Evolutionary conservation across 208 protist genomes (phyloP), one percentile per base, ranked within the genome.

Genomic region (Acanthamoeba divionensis): DNA sequence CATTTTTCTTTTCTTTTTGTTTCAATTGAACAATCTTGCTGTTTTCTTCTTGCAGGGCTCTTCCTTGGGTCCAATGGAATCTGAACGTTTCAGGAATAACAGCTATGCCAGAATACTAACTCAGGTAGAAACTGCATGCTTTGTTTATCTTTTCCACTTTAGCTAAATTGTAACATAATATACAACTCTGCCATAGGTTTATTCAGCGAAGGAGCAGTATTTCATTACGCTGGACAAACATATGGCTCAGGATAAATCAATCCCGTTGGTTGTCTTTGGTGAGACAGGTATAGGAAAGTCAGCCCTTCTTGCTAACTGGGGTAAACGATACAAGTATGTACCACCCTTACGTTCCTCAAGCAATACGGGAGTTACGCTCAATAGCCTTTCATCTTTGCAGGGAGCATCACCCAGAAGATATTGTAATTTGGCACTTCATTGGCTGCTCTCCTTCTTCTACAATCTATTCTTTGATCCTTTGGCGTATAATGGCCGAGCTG

Each of bases 321-420:
- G 82, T 21, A 80, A 85, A 50, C 54, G 80, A 62, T 90, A 66
- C 38, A 7, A 33, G 50, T 63, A 66, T 2, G 12, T 36, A 6
- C 60, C 24, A 12, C 60, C 21, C 21, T 60, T 60, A n/a, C 21
- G 21, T 60, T 60, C 52, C 52, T n/a, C 52, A 21, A 21, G 21
- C 21, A 60, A 21, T 9, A 44, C 21, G 41, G 41, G 13, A 47
- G 41, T 8, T 80, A 10, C 13, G 41, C 50, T 12, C 13, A 15
- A 38, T 18, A 80, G n/a, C 21, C 9, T 12, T 67, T 8, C 60
- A 9, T 15, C 24, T 26, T n/a, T 48, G 89, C 65, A 75, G 62
- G 45, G 79, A 93, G 21, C 91, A 93, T 41, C 91, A 93, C 47
- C 91, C 91, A 29, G 91, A 93, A 45, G 90, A 93, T 45, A 52